phyloP scores from a whole-genome alignment of 768 basidiomycete genomes.

The Candolleomyces aberdarensis region DNA sequence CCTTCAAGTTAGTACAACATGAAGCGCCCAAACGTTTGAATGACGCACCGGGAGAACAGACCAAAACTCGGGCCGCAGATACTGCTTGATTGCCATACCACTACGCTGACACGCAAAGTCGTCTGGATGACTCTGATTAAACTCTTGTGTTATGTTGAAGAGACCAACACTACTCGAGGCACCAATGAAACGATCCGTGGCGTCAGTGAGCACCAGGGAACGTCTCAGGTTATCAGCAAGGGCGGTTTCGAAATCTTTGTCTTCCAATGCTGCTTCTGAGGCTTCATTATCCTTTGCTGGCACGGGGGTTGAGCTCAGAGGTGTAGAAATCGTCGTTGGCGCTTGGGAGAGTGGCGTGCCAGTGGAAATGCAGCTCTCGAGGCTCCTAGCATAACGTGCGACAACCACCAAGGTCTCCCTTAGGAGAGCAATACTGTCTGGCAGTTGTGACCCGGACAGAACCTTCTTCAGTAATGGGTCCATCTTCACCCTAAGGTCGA shows the following conservation, averaged over 20 bases:
- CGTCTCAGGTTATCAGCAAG: neutral
- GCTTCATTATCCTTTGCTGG: too few species aligned
- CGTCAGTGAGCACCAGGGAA: neutral
- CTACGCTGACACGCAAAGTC: neutral
- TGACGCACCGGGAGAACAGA: conserved; percentile 38
- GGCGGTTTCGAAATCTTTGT: neutral
- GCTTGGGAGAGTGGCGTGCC: neutral
- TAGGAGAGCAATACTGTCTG: neutral
- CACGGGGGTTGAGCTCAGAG: too few species aligned
- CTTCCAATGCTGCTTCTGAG: neutral
- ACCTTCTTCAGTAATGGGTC: neutral
- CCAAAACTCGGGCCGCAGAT: conserved; percentile 49
- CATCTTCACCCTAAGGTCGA: neutral
- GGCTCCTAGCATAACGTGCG: neutral
- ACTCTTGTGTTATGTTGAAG: neutral
- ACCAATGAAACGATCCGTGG: conserved; percentile 1
- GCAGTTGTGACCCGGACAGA: neutral
- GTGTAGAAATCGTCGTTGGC: neutral
- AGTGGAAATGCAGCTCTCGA: neutral
- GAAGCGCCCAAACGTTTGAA: conserved; percentile 11
- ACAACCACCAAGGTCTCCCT: neutral
- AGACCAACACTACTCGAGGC: neutral
- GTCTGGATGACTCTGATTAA: neutral
- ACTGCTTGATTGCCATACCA: conserved; percentile 8
- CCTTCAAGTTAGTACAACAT: conserved; percentile 21